Conservation (phyloP, 2,329 filamentous ascomycete species). For the Byssoonygena ceratinophila region DNA sequence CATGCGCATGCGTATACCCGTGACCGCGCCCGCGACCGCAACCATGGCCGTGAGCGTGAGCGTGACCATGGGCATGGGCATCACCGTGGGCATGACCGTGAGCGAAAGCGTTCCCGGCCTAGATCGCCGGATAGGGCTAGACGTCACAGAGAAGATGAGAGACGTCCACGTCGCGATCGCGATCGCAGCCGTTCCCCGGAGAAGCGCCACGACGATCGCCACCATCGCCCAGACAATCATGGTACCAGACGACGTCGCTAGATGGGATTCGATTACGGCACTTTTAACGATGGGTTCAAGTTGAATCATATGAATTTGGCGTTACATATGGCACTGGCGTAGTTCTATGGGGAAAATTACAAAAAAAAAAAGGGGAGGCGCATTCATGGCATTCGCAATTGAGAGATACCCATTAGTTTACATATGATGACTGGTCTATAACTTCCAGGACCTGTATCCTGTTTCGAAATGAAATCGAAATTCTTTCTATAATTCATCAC, state of each 20-base stretch:
- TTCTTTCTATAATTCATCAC: constrained; percentile 41
- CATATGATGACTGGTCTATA: neutral
- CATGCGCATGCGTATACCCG: neutral
- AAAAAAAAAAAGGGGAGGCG: neutral
- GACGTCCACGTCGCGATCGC: constrained; percentile 21
- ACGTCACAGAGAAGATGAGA: constrained; percentile 21
- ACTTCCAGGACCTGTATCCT: too few species aligned
- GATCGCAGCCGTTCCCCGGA: constrained; percentile 19
- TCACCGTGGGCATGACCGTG: neutral
- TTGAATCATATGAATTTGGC: neutral
- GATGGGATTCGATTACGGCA: neutral
- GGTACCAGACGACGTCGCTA: constrained; percentile 22
- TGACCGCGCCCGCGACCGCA: too few species aligned
- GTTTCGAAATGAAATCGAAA: neutral
- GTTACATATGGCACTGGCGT: neutral
- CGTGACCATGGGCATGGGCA: too few species aligned
- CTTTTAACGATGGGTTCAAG: neutral
- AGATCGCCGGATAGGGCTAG: constrained; percentile 25
- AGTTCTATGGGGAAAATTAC: constrained; percentile 4
- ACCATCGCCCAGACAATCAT: constrained; percentile 20
- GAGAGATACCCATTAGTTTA: constrained; percentile 11
- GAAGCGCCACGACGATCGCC: constrained; percentile 4
- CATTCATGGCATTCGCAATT: constrained; percentile 14
- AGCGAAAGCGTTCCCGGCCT: constrained; percentile 13
- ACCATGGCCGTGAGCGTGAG: too few species aligned